These are phyloP conservation scores for Boletellus emodensis DNA, from an alignment of 768 basidiomycete genomes.

Conservation along the genomic window DNA sequence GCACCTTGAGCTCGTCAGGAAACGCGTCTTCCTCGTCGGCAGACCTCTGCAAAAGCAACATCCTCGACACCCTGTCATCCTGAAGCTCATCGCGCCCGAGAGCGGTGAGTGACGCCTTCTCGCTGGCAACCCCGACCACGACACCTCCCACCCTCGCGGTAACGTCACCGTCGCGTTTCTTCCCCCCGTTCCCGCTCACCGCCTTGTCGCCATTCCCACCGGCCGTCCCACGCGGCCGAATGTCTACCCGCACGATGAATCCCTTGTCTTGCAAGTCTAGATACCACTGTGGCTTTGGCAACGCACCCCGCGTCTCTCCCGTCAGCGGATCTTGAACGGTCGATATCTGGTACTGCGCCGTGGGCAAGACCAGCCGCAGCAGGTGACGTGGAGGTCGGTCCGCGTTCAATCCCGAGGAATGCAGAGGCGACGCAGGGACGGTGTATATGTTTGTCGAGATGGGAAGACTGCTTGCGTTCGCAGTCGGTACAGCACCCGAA, in stretches of 20 bases:
- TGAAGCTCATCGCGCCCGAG: constrained; percentile 75
- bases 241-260: constrained; percentile 52
- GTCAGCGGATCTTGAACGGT: constrained; percentile 81
- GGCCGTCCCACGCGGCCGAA: constrained; percentile 45
- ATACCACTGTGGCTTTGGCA: constrained; percentile 71
- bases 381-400: constrained; percentile 64
- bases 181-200: constrained; percentile 1
- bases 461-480: constrained; percentile 38
- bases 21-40: constrained; percentile 54
- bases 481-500: neutral
- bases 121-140: constrained; percentile 48
- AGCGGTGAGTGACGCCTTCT: constrained; percentile 72
- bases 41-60: constrained; percentile 61
- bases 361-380: constrained; percentile 74
- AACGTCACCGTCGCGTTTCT: constrained; percentile 10
- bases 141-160: constrained; percentile 36
- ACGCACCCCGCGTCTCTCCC: constrained; percentile 56
- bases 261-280: constrained; percentile 57
- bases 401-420: constrained; percentile 61
- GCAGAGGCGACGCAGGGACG: constrained; percentile 77
- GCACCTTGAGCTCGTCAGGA: constrained; percentile 55
- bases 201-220: constrained; percentile 2
- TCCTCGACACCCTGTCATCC: constrained; percentile 62
- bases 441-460: constrained; percentile 62
- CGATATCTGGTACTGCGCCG: constrained; percentile 72